These are phyloP conservation scores for Fraxinus sp. DNA, from an alignment of 305 asterid species.

Conservation along the genomic window DNA sequence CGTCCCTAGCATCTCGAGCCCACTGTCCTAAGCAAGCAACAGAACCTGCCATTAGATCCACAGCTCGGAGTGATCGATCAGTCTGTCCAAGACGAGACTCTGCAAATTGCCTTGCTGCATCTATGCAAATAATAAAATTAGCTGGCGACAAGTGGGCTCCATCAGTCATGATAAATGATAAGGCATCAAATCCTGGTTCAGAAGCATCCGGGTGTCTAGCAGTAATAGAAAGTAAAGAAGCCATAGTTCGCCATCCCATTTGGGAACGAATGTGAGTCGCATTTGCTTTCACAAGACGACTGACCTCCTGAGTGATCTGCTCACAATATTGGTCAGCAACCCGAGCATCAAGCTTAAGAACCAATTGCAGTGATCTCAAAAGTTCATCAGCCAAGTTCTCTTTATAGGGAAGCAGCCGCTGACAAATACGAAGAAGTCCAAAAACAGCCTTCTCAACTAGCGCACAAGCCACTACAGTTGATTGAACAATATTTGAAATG, in stretches of 20 bases:
- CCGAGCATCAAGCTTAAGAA: conserved; percentile 86
- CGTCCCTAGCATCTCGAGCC: conserved; percentile 75
- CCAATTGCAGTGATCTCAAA: conserved; percentile 76
- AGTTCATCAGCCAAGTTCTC: conserved; percentile 90
- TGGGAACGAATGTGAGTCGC: conserved; percentile 73
- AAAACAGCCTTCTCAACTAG: conserved; percentile 92
- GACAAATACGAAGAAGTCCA: conserved; percentile 91
- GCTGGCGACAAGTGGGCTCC: conserved; percentile 86
- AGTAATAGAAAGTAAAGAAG: conserved; percentile 74
- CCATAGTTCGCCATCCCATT: conserved; percentile 85
- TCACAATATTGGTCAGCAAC: conserved; percentile 96
- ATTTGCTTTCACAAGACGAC: conserved; percentile 82
- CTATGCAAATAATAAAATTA: conserved; percentile 69
- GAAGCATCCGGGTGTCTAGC: conserved; percentile 96
- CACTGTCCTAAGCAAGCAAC: conserved; percentile 67
- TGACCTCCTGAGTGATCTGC: conserved; percentile 94
- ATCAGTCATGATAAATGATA: conserved; percentile 75
- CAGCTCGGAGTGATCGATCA: conserved; percentile 74
- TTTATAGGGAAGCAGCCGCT: conserved; percentile 84
- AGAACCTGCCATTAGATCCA: conserved; percentile 82
- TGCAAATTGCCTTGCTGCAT: conserved; percentile 90
- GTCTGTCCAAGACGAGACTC: conserved; percentile 94
- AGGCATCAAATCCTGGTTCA: conserved; percentile 89
- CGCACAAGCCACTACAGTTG: conserved; percentile 91
- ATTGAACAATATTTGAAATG: conserved; percentile 83